A percentile compares a stretch with the other conserved stretches of the same genome.
Evolutionary conservation across 805 yeast genomes (phyloP).

Genomic region (Pichia eremophila): DNA sequence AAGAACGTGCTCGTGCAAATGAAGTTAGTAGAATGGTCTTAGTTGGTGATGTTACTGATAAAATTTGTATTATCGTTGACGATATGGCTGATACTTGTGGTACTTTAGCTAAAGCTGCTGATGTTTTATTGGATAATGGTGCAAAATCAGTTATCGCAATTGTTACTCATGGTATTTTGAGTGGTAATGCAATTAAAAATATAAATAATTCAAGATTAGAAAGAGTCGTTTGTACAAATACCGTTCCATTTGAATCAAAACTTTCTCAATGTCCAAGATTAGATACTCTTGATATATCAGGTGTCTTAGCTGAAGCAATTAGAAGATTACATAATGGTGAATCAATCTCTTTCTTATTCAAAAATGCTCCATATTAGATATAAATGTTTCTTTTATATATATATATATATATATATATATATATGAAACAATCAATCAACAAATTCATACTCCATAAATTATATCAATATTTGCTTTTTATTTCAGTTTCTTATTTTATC

Average conservation of each 20-base stretch:
- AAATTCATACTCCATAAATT: too few species aligned
- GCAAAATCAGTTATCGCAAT: slow-evolving; percentile 73
- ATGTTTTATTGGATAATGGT: slow-evolving; percentile 54
- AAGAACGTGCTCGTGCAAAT: slow-evolving; percentile 75
- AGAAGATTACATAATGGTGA: slow-evolving; percentile 85
- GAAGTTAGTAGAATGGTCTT: slow-evolving; percentile 79
- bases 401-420: too few species aligned
- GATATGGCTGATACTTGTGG: slow-evolving; percentile 92
- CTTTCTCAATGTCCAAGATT: slow-evolving; percentile 48
- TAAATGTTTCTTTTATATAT: too few species aligned
- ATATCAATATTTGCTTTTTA: neutral
- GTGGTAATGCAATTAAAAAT: slow-evolving; percentile 65
- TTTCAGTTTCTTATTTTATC: neutral
- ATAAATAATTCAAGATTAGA: slow-evolving; percentile 60
- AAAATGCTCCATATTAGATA: slow-evolving; percentile 43
- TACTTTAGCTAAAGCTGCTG: slow-evolving; percentile 76
- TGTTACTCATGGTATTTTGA: slow-evolving; percentile 73
- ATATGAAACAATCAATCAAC: too few species aligned
- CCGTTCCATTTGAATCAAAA: slow-evolving; percentile 68
- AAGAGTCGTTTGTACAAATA: slow-evolving; percentile 69
- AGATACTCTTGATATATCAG: slow-evolving; percentile 61
- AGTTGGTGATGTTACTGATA: slow-evolving; percentile 74
- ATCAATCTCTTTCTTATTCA: slow-evolving; percentile 71
- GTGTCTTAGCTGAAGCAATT: slow-evolving; percentile 71
- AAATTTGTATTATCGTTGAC: slow-evolving; percentile 70